Conservation (phyloP, 164 flowering plant species). For the Vitis rupestris region DNA sequence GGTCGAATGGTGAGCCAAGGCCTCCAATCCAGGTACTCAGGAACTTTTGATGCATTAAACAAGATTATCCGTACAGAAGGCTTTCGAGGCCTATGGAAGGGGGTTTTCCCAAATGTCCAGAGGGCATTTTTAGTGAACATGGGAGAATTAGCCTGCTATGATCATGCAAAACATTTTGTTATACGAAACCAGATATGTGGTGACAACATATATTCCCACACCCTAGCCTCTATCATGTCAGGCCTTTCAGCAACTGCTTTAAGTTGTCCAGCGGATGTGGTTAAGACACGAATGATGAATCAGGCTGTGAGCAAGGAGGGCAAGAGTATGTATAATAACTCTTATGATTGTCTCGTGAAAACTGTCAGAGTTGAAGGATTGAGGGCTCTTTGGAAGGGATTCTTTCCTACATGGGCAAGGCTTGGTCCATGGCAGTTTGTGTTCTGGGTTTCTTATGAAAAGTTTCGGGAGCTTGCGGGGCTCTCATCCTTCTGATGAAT, state of each 20-base stretch:
- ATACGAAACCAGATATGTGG: slow-evolving; percentile 42
- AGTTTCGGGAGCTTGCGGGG: slow-evolving; percentile 55
- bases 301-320: slow-evolving; percentile 40
- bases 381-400: slow-evolving; percentile 83
- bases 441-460: slow-evolving; percentile 88
- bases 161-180: slow-evolving; percentile 79
- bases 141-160: slow-evolving; percentile 94
- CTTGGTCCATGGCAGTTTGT: slow-evolving; percentile 97
- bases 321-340: slow-evolving; percentile 46
- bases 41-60: slow-evolving; percentile 60
- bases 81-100: slow-evolving; percentile 77
- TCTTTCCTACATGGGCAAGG: slow-evolving; percentile 96
- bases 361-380: slow-evolving; percentile 74
- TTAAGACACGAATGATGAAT: slow-evolving; percentile 95
- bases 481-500: slow-evolving; percentile 61
- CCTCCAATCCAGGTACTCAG: slow-evolving; percentile 67
- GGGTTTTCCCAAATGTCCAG: slow-evolving; percentile 85
- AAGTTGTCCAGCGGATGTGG: slow-evolving; percentile 96
- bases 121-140: slow-evolving; percentile 87
- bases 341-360: slow-evolving; percentile 75
- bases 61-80: slow-evolving; percentile 63
- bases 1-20: slow-evolving; percentile 55
- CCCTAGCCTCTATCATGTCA: slow-evolving; percentile 79
- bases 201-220: slow-evolving; percentile 80
- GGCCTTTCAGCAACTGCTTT: slow-evolving; percentile 82